phyloP scores from a whole-genome alignment of 306 rosid species.

The Lagenaria siceraria region DNA sequence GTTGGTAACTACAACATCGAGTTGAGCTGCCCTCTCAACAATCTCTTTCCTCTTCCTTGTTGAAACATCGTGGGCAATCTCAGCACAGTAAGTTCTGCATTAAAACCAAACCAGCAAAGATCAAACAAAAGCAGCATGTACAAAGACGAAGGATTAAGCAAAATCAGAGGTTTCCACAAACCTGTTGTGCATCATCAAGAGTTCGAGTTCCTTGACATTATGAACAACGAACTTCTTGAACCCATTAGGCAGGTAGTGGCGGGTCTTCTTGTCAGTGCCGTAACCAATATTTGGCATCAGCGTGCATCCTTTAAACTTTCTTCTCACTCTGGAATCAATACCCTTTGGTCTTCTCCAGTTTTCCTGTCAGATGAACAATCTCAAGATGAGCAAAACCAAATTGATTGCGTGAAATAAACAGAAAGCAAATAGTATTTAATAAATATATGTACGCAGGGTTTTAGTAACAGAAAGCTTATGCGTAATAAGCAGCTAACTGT shows the following conservation, averaged over 20 bases:
- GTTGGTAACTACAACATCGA: conserved; percentile 59
- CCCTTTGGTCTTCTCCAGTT: conserved; percentile 63
- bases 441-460: conserved; percentile 29
- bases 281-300: conserved; percentile 57
- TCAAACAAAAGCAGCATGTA: neutral
- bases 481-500: conserved; percentile 21
- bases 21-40: conserved; percentile 49
- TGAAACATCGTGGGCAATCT: conserved; percentile 42
- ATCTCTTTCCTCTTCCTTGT: conserved; percentile 44
- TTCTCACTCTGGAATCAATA: conserved; percentile 47
- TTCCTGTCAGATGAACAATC: conserved; percentile 2
- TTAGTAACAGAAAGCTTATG: conserved; percentile 38
- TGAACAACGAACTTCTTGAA: conserved; percentile 54
- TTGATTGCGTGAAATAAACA: neutral
- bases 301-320: conserved; percentile 50
- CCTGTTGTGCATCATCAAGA: conserved; percentile 57
- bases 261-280: conserved; percentile 50
- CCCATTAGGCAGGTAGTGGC: conserved; percentile 47
- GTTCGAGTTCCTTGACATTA: conserved; percentile 38
- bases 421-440: neutral
- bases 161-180: neutral
- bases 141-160: too few relatives aligned
- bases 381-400: neutral
- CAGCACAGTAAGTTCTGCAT: conserved; percentile 46
- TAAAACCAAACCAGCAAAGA: neutral